Evolutionary conservation across 192 early-diverging fungal genomes (phyloP).

Genomic region (Linnemannia elongata): DNA sequence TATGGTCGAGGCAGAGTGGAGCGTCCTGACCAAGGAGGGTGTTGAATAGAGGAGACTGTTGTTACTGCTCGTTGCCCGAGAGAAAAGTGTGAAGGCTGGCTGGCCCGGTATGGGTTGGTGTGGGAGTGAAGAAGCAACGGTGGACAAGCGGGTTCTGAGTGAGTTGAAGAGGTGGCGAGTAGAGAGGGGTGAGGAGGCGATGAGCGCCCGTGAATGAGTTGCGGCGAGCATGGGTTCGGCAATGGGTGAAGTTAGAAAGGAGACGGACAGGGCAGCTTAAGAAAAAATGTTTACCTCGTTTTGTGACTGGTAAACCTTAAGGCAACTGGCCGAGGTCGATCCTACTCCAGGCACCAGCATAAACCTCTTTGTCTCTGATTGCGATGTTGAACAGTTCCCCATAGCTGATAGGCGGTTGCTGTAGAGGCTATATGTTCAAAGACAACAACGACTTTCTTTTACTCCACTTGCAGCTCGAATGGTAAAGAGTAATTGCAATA

Average conservation of each 20-base stretch:
- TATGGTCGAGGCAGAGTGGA: not conserved
- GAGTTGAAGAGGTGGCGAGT: conserved; percentile 3
- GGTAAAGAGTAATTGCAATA: no score
- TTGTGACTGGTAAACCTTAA: not conserved
- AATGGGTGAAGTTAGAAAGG: not conserved
- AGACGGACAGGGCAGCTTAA: not conserved
- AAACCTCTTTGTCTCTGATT: no score
- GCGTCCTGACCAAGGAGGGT: not conserved
- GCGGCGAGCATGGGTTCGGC: conserved; percentile 12
- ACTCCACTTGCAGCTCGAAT: not conserved
- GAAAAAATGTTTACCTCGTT: not conserved
- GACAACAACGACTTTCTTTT: not conserved
- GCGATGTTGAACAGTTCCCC: no score
- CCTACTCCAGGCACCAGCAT: no score
- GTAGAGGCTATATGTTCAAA: no score
- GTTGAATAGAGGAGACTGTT: conserved; percentile 7
- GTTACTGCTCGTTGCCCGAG: not conserved
- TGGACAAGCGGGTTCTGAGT: not conserved
- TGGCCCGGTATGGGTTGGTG: not conserved
- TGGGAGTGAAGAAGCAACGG: not conserved
- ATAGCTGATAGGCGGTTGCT: no score
- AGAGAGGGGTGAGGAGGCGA: not conserved
- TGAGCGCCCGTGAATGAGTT: conserved; percentile 18
- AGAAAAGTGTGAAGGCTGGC: not conserved
- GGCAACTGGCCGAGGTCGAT: no score